Conservation (phyloP, 1,284 basidiomycete genomes). For the Malassezia nana region DNA sequence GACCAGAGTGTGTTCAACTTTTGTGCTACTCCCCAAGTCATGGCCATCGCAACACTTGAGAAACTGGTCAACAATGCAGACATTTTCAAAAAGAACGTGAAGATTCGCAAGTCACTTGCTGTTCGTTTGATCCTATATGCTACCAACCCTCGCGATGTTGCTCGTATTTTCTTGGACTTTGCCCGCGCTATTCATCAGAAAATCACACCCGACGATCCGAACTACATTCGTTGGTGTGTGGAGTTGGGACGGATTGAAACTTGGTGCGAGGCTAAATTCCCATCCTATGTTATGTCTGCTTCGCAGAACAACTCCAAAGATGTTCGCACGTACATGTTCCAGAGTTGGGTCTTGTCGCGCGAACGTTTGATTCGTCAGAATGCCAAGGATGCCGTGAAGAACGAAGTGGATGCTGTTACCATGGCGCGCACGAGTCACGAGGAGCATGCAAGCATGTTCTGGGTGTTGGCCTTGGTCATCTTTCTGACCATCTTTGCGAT, state of each 20-base stretch:
- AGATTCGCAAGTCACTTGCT: constrained; percentile 86
- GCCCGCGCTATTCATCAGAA: constrained; percentile 72
- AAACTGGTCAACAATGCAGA: constrained; percentile 83
- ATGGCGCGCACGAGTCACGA: not conserved
- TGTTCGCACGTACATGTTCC: constrained; percentile 22
- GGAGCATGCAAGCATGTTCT: constrained; percentile 23
- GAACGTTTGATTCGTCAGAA: constrained; percentile 4
- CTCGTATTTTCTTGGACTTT: constrained; percentile 75
- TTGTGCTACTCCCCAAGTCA: constrained; percentile 84
- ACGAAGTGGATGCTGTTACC: constrained; percentile 1
- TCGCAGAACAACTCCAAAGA: constrained; percentile 20
- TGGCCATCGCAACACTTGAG: constrained; percentile 90
- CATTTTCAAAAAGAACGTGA: constrained; percentile 84
- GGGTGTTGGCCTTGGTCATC: constrained; percentile 29
- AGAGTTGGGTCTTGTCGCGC: constrained; percentile 23
- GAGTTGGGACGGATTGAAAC: constrained; percentile 40
- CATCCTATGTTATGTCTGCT: constrained; percentile 27
- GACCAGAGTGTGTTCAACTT: constrained; percentile 94
- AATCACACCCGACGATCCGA: constrained; percentile 70
- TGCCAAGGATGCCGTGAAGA: not conserved
- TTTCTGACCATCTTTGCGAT: constrained; percentile 24
- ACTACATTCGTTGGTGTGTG: constrained; percentile 53
- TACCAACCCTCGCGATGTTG: constrained; percentile 83
- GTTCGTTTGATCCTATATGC: constrained; percentile 74
- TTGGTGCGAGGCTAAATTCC: constrained; percentile 45